Evolutionary conservation across 495 filamentous ascomycete genomes (phyloP).

Genomic region (Hyaloscypha bicolor): DNA sequence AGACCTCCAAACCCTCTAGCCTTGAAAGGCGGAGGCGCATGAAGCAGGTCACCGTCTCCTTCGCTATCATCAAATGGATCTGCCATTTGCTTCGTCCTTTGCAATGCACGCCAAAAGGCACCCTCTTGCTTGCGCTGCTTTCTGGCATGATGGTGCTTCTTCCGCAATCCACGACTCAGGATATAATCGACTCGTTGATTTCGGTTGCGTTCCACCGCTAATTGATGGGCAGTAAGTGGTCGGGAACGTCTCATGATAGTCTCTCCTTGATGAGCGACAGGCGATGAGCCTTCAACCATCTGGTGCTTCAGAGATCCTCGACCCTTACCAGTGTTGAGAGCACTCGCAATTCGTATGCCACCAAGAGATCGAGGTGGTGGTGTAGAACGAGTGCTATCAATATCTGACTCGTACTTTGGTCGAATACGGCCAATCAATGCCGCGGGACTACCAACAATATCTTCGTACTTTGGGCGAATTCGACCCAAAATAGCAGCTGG

Average conservation of each 20-base stretch:
- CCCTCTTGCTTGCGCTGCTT: constrained; percentile 61
- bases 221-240: constrained; percentile 88
- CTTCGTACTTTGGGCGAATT: constrained; percentile 47
- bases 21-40: constrained; percentile 39
- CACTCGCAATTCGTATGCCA: constrained; percentile 43
- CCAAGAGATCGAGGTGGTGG: constrained; percentile 52
- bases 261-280: constrained; percentile 34
- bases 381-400: constrained; percentile 60
- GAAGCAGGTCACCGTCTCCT: constrained; percentile 60
- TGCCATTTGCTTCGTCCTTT: constrained; percentile 64
- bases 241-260: constrained; percentile 61
- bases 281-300: constrained; percentile 54
- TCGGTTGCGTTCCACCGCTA: constrained; percentile 88
- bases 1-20: constrained; percentile 70
- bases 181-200: constrained; percentile 86
- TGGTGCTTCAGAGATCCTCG: constrained; percentile 51
- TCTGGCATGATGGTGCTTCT: constrained; percentile 62
- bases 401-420: constrained; percentile 58
- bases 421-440: constrained; percentile 47
- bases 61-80: constrained; percentile 80
- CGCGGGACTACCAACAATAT: constrained; percentile 49
- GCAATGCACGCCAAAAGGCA: constrained; percentile 67
- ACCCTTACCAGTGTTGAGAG: constrained; percentile 25
- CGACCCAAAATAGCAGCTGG: constrained; percentile 41
- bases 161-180: constrained; percentile 71